phyloP scores from a whole-genome alignment of 352 stramenopile species.

The Globisporangium middletonii region DNA sequence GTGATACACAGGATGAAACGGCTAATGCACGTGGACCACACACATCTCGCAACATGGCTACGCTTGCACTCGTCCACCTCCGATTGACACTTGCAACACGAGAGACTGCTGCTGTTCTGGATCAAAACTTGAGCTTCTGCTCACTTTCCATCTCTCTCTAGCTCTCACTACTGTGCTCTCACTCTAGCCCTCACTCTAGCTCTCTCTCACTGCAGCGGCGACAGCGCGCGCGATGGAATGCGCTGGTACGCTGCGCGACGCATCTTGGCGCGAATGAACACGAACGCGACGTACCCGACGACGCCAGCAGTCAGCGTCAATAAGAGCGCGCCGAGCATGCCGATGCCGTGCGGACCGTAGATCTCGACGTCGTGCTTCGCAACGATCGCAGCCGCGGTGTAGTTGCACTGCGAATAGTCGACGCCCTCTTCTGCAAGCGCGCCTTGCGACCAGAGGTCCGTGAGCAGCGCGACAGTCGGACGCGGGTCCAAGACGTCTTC shows the following conservation, averaged over 20 bases:
- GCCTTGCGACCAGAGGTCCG: constrained; percentile 33
- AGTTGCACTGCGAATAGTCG: constrained; percentile 28
- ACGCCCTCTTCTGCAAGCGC: constrained; percentile 30
- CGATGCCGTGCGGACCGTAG: constrained; percentile 14
- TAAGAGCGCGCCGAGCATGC: constrained; percentile 14
- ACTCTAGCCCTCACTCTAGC: no score
- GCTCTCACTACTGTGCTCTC: no score
- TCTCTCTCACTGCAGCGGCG: no score
- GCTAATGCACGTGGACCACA: no score
- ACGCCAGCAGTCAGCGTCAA: constrained; percentile 4
- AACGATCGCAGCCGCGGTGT: neutral
- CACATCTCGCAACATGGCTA: no score
- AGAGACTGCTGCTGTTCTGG: no score
- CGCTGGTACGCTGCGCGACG: constrained; percentile 21
- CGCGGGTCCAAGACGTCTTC: constrained; percentile 35
- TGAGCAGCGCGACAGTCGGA: constrained; percentile 46
- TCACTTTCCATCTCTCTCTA: no score
- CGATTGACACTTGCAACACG: no score
- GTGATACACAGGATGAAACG: no score
- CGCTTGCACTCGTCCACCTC: no score
- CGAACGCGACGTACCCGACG: constrained; percentile 14
- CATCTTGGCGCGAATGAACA: constrained; percentile 9
- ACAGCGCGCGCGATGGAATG: constrained; percentile 1
- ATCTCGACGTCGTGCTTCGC: constrained; percentile 11
- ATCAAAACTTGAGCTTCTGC: no score